Base-by-base conservation (phyloP, 805 yeast species). In the Spathaspora gorwiae region DNA sequence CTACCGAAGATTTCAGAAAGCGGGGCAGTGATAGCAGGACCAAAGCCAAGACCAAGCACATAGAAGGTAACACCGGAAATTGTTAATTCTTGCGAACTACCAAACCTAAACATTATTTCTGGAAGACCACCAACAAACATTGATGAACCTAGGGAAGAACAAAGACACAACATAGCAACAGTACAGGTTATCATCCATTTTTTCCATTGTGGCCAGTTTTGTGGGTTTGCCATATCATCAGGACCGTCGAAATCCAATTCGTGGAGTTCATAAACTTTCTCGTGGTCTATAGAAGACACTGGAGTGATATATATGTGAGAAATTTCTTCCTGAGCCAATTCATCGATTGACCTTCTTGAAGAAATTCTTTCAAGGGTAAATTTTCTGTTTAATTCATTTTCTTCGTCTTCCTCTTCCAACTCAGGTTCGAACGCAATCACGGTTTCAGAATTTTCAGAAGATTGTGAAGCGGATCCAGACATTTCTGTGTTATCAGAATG, bases 81-180 rank as follows among this genome's bases (percentile, higher is more conserved):
- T 10, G 79, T 83, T 47, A 85, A 68, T 35, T 82, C 82, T 59
- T 81, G 76, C 9, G 82, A 78, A 10, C 76, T 72, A n/a, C 70
- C 67, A 60, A 84, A 76, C 47, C 68, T 59, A 1, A 45, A 46
- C 54, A 66, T 61, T 55, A 85, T 61, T 48, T 79, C 82, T 2
- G 79, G 76, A 1, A 83, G 75, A 47, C 90, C 85, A 45, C 79
- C 73, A 26, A 84, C 86, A 54, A 72, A 86, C 44, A 85, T 68
- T 0, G 92, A 85, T 0, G 90, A 83, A 24, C 94, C 92, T 59
- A 86, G 75, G 0, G 90, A 79, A 30, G 84, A 84, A 31, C 80
- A 84, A 32, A 85, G 70, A 70, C 90, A 84, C 40, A 80, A 66
- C 19, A 69, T 47, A 2, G 90, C 89, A 11, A 82, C 78, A 5